Evolutionary conservation across 768 basidiomycete species (phyloP).

Genomic region (Kwoniella botswanensis): DNA sequence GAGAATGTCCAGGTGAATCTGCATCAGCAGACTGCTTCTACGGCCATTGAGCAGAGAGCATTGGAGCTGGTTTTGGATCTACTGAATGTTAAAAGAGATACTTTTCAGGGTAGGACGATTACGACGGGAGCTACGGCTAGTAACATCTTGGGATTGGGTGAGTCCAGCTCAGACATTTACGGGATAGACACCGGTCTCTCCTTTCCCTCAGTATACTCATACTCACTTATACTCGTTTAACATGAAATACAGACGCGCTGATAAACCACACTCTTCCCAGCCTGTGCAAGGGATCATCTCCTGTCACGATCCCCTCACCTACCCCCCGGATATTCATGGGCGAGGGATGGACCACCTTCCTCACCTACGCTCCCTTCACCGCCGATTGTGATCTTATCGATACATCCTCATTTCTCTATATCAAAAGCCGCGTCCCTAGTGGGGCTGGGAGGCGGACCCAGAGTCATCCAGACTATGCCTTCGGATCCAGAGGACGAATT

Average conservation of each 20-base stretch:
- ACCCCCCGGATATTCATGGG: constrained; percentile 56
- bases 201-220: too few species aligned
- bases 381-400: constrained; percentile 53
- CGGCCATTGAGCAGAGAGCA: constrained; percentile 52
- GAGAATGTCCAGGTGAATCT: constrained; percentile 58
- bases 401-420: constrained; percentile 60
- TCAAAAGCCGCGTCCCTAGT: constrained; percentile 60
- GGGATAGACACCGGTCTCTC: background rate
- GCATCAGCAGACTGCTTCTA: constrained; percentile 45
- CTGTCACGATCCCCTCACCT: constrained; percentile 46
- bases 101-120: constrained; percentile 58
- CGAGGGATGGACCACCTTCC: constrained; percentile 58
- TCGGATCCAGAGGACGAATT: constrained; percentile 35
- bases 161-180: constrained; percentile 6
- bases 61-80: constrained; percentile 55
- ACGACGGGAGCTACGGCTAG: constrained; percentile 61
- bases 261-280: constrained; percentile 26
- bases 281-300: constrained; percentile 59
- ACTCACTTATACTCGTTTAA: background rate
- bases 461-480: constrained; percentile 54
- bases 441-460: constrained; percentile 58
- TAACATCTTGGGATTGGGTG: constrained; percentile 61
- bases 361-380: constrained; percentile 46
- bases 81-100: constrained; percentile 38
- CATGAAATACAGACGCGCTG: background rate